phyloP scores from a whole-genome alignment of 2,329 filamentous ascomycete genomes.

The Aspergillus fumigatus region DNA sequence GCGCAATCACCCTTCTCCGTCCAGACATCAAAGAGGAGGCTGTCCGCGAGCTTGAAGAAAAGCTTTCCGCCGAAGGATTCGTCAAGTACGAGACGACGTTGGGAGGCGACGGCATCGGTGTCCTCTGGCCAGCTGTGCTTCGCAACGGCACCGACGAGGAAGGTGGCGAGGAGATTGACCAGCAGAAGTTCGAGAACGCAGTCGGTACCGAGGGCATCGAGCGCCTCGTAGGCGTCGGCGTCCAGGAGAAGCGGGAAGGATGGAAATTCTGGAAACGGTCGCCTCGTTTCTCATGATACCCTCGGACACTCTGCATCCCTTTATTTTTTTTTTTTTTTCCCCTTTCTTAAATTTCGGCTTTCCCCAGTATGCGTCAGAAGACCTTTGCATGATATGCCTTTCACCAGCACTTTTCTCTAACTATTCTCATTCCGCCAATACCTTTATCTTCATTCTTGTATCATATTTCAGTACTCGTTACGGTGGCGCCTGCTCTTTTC shows the following conservation, averaged over 20 bases:
- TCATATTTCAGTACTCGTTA: not conserved
- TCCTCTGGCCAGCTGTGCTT: slow-evolving; percentile 87
- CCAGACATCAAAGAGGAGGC: slow-evolving; percentile 56
- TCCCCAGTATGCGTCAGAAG: not conserved
- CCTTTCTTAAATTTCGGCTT: not conserved
- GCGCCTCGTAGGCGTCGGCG: slow-evolving; percentile 74
- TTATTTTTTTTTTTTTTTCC: not conserved
- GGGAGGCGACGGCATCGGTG: slow-evolving; percentile 88
- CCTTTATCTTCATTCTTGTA: slow-evolving; percentile 1
- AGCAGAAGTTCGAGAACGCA: slow-evolving; percentile 81
- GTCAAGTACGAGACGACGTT: slow-evolving; percentile 82
- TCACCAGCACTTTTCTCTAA: slow-evolving; percentile 2
- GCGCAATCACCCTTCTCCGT: slow-evolving; percentile 84
- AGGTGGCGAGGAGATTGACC: slow-evolving; percentile 87
- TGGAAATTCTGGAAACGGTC: slow-evolving; percentile 77
- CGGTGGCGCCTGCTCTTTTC: not conserved
- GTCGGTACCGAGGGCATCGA: slow-evolving; percentile 83
- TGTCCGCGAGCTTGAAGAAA: slow-evolving; percentile 59
- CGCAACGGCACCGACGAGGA: slow-evolving; percentile 78
- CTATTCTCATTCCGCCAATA: not conserved
- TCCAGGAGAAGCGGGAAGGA: slow-evolving; percentile 65
- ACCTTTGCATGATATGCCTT: slow-evolving; percentile 7
- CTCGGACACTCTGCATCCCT: not conserved
- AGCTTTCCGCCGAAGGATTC: slow-evolving; percentile 69
- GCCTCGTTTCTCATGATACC: not conserved